A percentile compares a stretch with the other conserved stretches of the same genome.
Evolutionary conservation across 2,329 filamentous ascomycete species (phyloP).

Genomic region (Sclerotinia trifoliorum): DNA sequence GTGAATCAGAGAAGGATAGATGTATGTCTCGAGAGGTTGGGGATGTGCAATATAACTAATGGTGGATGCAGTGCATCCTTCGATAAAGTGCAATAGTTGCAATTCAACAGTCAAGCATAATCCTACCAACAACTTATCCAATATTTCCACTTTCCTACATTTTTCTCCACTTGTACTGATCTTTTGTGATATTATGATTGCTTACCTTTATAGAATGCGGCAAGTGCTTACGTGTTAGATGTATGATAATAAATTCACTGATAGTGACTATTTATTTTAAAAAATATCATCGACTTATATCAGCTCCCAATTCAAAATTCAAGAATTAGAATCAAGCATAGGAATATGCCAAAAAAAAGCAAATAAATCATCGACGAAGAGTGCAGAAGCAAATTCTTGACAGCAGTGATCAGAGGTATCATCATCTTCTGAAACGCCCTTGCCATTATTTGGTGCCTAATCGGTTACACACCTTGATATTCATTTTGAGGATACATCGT

Average conservation of each 20-base stretch:
- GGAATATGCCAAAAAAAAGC: background rate
- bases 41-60: too few species aligned
- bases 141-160: background rate
- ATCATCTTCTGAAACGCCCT: background rate
- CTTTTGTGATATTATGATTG: too few species aligned
- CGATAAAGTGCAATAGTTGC: too few species aligned
- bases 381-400: background rate
- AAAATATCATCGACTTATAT: too few species aligned
- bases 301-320: background rate
- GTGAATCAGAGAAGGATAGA: background rate
- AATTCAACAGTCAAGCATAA: too few species aligned
- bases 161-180: background rate
- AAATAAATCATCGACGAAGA: too few species aligned
- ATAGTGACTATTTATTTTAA: too few species aligned
- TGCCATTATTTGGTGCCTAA: background rate
- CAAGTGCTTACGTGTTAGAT: too few species aligned
- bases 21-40: background rate
- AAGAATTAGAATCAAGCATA: background rate
- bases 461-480: background rate
- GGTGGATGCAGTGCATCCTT: too few species aligned
- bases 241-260: too few species aligned
- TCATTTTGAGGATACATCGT: background rate
- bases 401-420: background rate
- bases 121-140: background rate
- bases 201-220: too few species aligned